These are phyloP conservation scores for Pythium brassicae DNA, from an alignment of 352 stramenopile species.

Conservation along the genomic window DNA sequence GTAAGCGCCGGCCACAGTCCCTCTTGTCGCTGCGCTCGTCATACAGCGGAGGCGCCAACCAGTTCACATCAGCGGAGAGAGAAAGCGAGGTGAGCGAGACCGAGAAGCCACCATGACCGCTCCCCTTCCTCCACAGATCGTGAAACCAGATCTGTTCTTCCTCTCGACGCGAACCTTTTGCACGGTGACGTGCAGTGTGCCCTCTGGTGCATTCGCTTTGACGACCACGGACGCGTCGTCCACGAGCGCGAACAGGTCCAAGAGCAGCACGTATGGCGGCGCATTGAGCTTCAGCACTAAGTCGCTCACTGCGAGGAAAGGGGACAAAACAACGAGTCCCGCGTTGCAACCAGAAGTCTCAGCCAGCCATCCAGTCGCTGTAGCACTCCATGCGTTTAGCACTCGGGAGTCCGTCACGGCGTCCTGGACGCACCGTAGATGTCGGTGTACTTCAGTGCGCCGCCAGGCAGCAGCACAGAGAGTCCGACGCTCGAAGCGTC, in stretches of 20 bases:
- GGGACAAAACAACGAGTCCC: not conserved
- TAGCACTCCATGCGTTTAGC: too few relatives aligned
- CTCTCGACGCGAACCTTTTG: conserved; percentile 30
- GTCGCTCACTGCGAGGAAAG: conserved; percentile 51
- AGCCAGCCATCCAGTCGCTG: too few relatives aligned
- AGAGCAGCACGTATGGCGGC: conserved; percentile 63
- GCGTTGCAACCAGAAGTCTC: too few relatives aligned
- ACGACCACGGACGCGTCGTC: conserved; percentile 46
- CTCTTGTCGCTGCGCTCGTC: not conserved
- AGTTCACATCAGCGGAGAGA: not conserved
- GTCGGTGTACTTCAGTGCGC: conserved; percentile 41
- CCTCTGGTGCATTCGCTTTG: conserved; percentile 34
- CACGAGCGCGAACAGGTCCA: conserved; percentile 59
- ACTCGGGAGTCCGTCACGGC: not conserved
- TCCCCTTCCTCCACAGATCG: too few relatives aligned
- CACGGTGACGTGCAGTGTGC: conserved; percentile 41
- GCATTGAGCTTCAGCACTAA: conserved; percentile 80
- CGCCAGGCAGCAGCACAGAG: conserved; percentile 46
- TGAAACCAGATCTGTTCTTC: too few relatives aligned
- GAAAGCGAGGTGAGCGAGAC: not conserved
- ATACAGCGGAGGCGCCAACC: not conserved
- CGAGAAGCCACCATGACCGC: too few relatives aligned
- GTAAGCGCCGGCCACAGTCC: conserved; percentile 44
- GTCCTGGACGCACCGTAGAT: conserved; percentile 54
- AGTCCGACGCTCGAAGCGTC: conserved; percentile 43